A percentile compares a stretch with the other conserved stretches of the same genome.
These are phyloP conservation scores for Colletotrichum scovillei DNA, from an alignment of 2,329 filamentous ascomycete species.

Conservation along the genomic window DNA sequence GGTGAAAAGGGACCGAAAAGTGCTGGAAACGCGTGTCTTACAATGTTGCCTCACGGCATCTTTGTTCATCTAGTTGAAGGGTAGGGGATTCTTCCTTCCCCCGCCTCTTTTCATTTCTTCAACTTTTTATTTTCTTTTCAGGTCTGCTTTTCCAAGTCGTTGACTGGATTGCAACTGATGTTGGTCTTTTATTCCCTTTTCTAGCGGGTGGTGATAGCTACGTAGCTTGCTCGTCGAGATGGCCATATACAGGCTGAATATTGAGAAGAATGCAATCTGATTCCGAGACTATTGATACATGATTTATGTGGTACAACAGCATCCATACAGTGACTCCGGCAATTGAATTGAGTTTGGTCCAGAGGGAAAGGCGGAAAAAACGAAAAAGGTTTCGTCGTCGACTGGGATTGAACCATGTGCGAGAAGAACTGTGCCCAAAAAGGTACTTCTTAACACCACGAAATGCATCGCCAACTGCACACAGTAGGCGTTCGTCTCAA, in stretches of 20 bases:
- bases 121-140: slow-evolving; percentile 21
- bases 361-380: background rate
- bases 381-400: background rate
- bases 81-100: background rate
- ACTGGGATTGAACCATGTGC: slow-evolving; percentile 25
- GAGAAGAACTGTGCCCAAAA: background rate
- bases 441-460: background rate
- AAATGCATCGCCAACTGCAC: background rate
- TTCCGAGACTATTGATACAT: background rate
- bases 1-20: slow-evolving; percentile 18
- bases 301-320: accelerated
- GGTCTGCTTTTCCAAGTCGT: background rate
- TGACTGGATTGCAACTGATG: background rate
- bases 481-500: background rate
- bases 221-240: slow-evolving; percentile 14
- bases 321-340: too few relatives aligned
- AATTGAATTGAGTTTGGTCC: background rate
- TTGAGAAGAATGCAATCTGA: slow-evolving; percentile 14
- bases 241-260: slow-evolving; percentile 8
- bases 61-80: slow-evolving; percentile 38
- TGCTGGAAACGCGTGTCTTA: slow-evolving; percentile 35
- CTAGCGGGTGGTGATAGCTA: slow-evolving; percentile 17
- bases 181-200: background rate
- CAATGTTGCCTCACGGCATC: slow-evolving; percentile 48
- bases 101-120: slow-evolving; percentile 31